A percentile compares a stretch with the other conserved stretches of the same genome.
phyloP scores from a whole-genome alignment of 306 rosid species.

The Citrullus colocynthis region DNA sequence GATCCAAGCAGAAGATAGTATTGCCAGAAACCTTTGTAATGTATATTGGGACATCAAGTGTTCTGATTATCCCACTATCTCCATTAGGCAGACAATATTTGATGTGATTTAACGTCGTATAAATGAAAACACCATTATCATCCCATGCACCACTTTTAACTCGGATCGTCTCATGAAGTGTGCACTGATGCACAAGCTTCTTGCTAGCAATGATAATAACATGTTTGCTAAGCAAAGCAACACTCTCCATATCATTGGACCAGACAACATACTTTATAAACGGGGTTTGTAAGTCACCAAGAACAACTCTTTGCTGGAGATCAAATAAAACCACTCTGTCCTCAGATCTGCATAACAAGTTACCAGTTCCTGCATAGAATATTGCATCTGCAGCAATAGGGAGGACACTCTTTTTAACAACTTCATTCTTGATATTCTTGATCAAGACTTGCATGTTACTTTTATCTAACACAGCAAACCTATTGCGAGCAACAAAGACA shows the following conservation, averaged over 20 bases:
- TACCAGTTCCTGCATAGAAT: conserved; percentile 87
- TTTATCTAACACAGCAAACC: conserved; percentile 90
- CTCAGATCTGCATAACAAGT: conserved; percentile 72
- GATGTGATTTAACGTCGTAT: conserved; percentile 77
- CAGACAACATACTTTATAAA: conserved; percentile 72
- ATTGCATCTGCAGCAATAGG: conserved; percentile 68
- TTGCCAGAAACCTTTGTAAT: conserved; percentile 74
- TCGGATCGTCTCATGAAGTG: conserved; percentile 92
- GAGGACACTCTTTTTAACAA: conserved; percentile 55
- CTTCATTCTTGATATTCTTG: conserved; percentile 67
- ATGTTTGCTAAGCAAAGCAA: conserved; percentile 93
- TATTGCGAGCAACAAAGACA: conserved; percentile 78
- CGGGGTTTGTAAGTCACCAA: conserved; percentile 82
- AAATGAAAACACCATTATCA: conserved; percentile 86
- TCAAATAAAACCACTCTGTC: conserved; percentile 76
- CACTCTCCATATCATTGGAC: conserved; percentile 79
- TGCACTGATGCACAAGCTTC: conserved; percentile 85
- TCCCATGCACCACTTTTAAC: conserved; percentile 97
- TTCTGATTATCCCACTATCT: conserved; percentile 79
- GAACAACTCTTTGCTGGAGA: conserved; percentile 63
- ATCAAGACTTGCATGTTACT: conserved; percentile 50
- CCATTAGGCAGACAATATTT: conserved; percentile 91
- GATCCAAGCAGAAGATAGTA: conserved; percentile 71
- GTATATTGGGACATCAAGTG: conserved; percentile 82
- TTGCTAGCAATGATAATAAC: conserved; percentile 76